These are phyloP conservation scores for Puccinia coronata DNA, from an alignment of 1,284 basidiomycete genomes.

Conservation along the genomic window DNA sequence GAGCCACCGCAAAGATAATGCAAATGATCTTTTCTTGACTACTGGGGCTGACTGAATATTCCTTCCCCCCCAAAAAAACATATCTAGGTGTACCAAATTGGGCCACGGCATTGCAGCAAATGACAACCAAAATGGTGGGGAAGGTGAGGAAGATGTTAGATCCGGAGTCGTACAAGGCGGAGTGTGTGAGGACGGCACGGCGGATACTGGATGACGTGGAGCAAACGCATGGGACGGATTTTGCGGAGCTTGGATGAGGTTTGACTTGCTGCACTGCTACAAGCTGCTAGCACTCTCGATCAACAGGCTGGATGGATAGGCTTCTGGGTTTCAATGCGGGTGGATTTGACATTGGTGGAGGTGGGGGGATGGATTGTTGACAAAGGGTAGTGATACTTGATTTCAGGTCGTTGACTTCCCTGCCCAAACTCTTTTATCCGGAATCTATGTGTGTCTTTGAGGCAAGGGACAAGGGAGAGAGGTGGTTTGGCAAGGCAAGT, in stretches of 20 bases:
- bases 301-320: slow-evolving; percentile 65
- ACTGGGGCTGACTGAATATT: background rate
- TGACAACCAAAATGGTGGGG: background rate
- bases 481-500: no score
- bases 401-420: slow-evolving; percentile 89
- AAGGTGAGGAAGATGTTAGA: background rate
- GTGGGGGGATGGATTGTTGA: slow-evolving; percentile 61
- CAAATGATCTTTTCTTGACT: background rate
- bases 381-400: slow-evolving; percentile 65
- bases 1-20: background rate
- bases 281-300: no score
- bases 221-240: background rate
- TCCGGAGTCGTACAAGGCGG: background rate
- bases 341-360: slow-evolving; percentile 47
- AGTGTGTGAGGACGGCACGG: background rate
- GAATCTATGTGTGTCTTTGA: slow-evolving; percentile 96
- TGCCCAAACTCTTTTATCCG: slow-evolving; percentile 79
- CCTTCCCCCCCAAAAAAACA: background rate
- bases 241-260: background rate
- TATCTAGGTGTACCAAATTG: no score
- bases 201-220: background rate
- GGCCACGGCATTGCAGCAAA: background rate
- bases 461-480: no score
- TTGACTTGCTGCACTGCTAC: background rate
- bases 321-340: slow-evolving; percentile 58